Evolutionary conservation across 495 filamentous ascomycete genomes (phyloP).

Genomic region (Hypoxylon intermedium): DNA sequence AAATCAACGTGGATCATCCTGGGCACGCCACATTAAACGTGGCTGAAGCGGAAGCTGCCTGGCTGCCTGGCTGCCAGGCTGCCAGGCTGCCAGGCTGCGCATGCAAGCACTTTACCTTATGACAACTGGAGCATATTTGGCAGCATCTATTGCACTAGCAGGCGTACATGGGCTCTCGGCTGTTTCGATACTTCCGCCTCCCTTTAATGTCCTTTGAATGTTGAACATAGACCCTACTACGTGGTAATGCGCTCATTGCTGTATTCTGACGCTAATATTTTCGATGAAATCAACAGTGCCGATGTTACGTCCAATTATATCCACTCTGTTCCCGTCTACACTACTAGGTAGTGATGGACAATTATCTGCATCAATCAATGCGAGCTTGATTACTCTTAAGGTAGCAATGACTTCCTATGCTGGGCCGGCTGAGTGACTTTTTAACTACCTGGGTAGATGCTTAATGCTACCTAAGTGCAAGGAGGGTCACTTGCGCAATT

Average conservation of each 20-base stretch:
- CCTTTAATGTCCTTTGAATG: neutral
- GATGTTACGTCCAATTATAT: neutral
- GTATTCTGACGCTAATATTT: neutral
- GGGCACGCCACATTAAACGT: neutral
- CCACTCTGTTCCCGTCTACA: neutral
- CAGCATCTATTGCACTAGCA: neutral
- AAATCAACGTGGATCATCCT: no score
- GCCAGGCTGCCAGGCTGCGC: no score
- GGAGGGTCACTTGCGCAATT: constrained; percentile 26
- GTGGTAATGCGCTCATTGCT: constrained; percentile 20
- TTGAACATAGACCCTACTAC: neutral
- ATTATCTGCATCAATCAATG: neutral
- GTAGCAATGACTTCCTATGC: neutral
- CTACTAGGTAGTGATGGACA: neutral
- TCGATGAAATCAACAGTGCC: neutral
- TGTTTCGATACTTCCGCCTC: constrained; percentile 21
- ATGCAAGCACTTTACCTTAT: no score
- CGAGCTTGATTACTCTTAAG: neutral
- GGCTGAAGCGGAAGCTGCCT: constrained; percentile 18
- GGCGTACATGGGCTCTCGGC: neutral
- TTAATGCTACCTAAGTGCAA: constrained; percentile 12
- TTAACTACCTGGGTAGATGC: neutral
- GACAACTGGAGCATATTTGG: constrained; percentile 13
- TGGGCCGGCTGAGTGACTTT: no score
- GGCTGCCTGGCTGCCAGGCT: no score